Evolutionary conservation across 169 alveolate genomes (phyloP).

Genomic region (Blepharisma undulans): DNA sequence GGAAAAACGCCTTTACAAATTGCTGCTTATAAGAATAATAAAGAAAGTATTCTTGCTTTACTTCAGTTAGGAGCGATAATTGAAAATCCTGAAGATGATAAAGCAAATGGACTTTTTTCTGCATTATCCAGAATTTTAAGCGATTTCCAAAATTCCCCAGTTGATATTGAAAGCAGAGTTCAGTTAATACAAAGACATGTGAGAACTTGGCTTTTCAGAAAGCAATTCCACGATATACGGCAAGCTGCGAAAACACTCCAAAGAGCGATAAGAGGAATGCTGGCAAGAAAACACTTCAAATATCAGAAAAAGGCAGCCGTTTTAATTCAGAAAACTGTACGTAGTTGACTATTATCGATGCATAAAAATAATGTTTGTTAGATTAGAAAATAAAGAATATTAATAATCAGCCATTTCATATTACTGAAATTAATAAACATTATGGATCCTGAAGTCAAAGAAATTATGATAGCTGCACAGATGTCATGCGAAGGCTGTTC

Average conservation of each 20-base stretch:
- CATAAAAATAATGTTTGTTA: neutral
- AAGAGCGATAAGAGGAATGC: slow-evolving; percentile 16
- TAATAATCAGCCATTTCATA: neutral
- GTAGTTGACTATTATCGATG: neutral
- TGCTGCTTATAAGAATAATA: neutral
- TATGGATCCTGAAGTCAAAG: neutral
- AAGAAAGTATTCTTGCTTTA: neutral
- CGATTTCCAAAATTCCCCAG: neutral
- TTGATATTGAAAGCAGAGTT: neutral
- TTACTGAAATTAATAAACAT: neutral
- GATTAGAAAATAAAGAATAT: neutral
- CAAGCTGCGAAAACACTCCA: slow-evolving; percentile 14
- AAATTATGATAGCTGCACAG: neutral
- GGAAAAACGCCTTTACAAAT: slow-evolving; percentile 1
- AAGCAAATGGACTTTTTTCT: neutral
- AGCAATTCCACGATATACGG: slow-evolving; percentile 1
- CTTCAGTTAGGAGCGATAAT: neutral
- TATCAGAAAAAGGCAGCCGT: slow-evolving; percentile 30
- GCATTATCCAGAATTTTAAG: neutral
- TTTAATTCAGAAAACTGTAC: slow-evolving; percentile 29
- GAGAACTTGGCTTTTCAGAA: slow-evolving; percentile 19
- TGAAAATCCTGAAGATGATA: neutral
- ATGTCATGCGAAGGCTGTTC: slow-evolving; percentile 1
- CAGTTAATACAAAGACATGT: slow-evolving; percentile 28
- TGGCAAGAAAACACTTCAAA: slow-evolving; percentile 10